Evolutionary conservation across 148 eudicot species (phyloP).

Genomic region (Pharnaceum exiguum): DNA sequence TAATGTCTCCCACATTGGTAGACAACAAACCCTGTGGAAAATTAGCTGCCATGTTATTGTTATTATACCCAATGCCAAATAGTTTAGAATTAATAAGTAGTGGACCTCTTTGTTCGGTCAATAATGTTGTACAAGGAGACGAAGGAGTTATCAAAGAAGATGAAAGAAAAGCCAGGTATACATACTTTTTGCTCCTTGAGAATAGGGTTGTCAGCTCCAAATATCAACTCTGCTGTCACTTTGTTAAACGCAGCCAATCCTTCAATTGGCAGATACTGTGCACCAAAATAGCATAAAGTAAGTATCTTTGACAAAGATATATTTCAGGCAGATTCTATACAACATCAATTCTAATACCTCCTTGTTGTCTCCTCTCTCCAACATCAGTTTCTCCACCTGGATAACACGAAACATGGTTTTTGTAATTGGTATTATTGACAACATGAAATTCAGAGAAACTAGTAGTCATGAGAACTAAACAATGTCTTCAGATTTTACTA

Average conservation of each 20-base stretch:
- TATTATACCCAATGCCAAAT: no score
- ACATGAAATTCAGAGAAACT: no score
- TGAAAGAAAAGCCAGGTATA: slow-evolving; percentile 7
- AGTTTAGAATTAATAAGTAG: no score
- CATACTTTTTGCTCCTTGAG: slow-evolving; percentile 75
- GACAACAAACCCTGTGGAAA: no score
- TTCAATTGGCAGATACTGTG: slow-evolving; percentile 93
- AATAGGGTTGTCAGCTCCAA: slow-evolving; percentile 84
- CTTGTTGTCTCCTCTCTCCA: slow-evolving; percentile 92
- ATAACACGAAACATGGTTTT: neutral
- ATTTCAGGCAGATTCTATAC: neutral
- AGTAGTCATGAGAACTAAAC: no score
- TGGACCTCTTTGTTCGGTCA: no score
- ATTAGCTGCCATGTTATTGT: no score
- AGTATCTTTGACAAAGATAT: slow-evolving; percentile 9
- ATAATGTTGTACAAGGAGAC: no score
- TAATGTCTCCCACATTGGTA: no score
- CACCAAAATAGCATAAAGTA: slow-evolving; percentile 14
- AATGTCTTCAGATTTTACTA: no score
- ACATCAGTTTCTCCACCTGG: slow-evolving; percentile 87
- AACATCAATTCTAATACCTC: slow-evolving; percentile 55
- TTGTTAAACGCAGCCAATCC: slow-evolving; percentile 96
- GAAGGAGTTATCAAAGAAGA: neutral
- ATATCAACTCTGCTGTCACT: slow-evolving; percentile 81
- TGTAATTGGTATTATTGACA: neutral